A percentile compares a stretch with the other conserved stretches of the same genome.
phyloP scores from a whole-genome alignment of 305 asterid genomes.

The Caryopteris hybrid region DNA sequence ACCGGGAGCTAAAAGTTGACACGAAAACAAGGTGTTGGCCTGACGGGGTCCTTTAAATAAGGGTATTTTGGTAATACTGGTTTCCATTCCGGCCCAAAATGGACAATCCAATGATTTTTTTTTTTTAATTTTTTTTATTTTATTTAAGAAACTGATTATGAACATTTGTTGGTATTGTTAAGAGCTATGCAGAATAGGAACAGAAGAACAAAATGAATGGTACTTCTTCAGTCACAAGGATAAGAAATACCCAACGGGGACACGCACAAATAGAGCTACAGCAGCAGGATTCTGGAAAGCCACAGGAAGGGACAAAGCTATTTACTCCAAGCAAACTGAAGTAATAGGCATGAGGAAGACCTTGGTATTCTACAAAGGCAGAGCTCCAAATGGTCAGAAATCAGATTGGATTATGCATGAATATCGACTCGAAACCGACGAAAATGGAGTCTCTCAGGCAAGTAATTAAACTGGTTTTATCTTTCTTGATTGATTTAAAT shows the following conservation, averaged over 20 bases:
- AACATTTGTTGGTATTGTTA: neutral
- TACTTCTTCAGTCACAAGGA: slow-evolving; percentile 87
- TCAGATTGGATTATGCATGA: slow-evolving; percentile 93
- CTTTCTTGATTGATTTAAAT: too few species aligned
- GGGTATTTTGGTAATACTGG: too few species aligned
- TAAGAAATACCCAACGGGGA: slow-evolving; percentile 79
- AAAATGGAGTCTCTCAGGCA: slow-evolving; percentile 70
- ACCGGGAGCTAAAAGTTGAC: too few species aligned
- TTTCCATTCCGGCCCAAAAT: too few species aligned
- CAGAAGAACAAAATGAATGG: slow-evolving; percentile 72
- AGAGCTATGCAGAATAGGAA: slow-evolving; percentile 81
- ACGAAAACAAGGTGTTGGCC: too few species aligned
- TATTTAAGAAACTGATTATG: too few species aligned
- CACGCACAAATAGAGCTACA: slow-evolving; percentile 78
- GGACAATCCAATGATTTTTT: too few species aligned
- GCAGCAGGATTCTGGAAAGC: slow-evolving; percentile 88
- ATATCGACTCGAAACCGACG: slow-evolving; percentile 68
- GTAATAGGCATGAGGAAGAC: slow-evolving; percentile 83
- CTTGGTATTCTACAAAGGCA: slow-evolving; percentile 64
- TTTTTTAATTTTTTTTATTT: too few species aligned
- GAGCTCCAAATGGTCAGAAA: slow-evolving; percentile 86
- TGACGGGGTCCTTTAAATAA: too few species aligned
- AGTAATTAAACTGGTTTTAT: neutral
- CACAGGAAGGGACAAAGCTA: slow-evolving; percentile 77
- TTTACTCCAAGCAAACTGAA: slow-evolving; percentile 54